Evolutionary conservation across 2,329 filamentous ascomycete species (phyloP), one percentile per base, ranked within the genome.

Genomic region (Hypoxylon sp.): DNA sequence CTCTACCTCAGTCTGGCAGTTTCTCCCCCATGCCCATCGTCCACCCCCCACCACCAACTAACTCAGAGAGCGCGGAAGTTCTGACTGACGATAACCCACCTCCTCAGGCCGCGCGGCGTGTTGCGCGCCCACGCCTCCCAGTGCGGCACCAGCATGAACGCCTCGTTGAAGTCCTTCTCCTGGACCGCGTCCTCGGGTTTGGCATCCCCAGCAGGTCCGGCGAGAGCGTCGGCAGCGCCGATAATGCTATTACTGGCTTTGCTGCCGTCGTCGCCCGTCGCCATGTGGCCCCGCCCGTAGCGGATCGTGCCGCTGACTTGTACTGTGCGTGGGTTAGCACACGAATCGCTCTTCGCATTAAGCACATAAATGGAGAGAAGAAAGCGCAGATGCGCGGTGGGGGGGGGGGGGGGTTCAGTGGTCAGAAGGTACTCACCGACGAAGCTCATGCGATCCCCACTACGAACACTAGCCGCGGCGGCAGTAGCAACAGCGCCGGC

Each of bases 141-240:
- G 80, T 93, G 93, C 6, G 94, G 93, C 40, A 95, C 92, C 61
- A 97, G 83, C 25, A 97, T 87, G 77, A 97, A 91, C 0, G 87
- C 91, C 79, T 97, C 94, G 75, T 89, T 91, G 79, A 97, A 97
- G 37, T 88, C 89, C 72, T 89, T 89, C 78, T 89, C 86, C 30
- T 48, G 56, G 1, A 53, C 31, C 20, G 5, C 37, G 37, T 50
- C 53, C 30, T 50, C 13, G 86, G 86, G 13, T 88, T 86, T 56
- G 65, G 85, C 86, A 61, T 30, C 35, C 25, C n/a, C 44, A 13
- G 10, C 20, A 20, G 20, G 20, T 20, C 20, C 20, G 20, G 20
- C 20, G 20, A 20, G 17, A 31, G 31, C 27, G 13, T 6, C 51
- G 14, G 20, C 44, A 6, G 1, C 35, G 4, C 6, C 25, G 37